Conservation (phyloP, 1,284 basidiomycete species). For the Heterobasidion annosum region DNA sequence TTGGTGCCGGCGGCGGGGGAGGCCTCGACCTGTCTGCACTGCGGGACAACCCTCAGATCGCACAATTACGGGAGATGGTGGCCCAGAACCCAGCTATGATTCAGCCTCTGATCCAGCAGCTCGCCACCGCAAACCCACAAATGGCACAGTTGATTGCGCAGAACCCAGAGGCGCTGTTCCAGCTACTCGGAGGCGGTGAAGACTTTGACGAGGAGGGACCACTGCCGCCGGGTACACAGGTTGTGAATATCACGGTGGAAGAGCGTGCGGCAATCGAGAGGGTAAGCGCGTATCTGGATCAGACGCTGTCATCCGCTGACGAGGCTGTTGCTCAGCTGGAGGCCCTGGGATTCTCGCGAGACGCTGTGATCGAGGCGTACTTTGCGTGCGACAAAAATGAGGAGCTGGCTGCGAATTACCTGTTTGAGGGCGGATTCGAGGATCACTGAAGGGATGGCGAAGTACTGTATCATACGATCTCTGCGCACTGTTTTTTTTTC, state of each 20-base stretch:
- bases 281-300: constrained; percentile 27
- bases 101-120: constrained; percentile 79
- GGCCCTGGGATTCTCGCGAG: constrained; percentile 77
- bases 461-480: neutral
- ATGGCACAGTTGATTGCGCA: constrained; percentile 58
- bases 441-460: constrained; percentile 19
- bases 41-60: constrained; percentile 53
- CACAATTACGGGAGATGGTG: constrained; percentile 63
- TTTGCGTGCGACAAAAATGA: constrained; percentile 93
- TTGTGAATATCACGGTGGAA: constrained; percentile 74
- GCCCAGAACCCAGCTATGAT: constrained; percentile 69
- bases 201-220: constrained; percentile 39
- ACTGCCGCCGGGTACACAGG: constrained; percentile 55
- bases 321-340: constrained; percentile 47
- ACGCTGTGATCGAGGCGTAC: constrained; percentile 78
- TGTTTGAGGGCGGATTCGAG: constrained; percentile 73
- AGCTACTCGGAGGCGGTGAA: constrained; percentile 47
- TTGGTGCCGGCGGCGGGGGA: constrained; percentile 24
- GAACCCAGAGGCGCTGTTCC: constrained; percentile 65
- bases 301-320: constrained; percentile 19
- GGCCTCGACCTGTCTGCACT: constrained; percentile 44
- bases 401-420: constrained; percentile 86
- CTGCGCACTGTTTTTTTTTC: neutral
- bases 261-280: constrained; percentile 83
- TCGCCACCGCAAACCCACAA: constrained; percentile 66